phyloP scores from a whole-genome alignment of 805 yeast species.

The Brettanomyces bruxellensis region DNA sequence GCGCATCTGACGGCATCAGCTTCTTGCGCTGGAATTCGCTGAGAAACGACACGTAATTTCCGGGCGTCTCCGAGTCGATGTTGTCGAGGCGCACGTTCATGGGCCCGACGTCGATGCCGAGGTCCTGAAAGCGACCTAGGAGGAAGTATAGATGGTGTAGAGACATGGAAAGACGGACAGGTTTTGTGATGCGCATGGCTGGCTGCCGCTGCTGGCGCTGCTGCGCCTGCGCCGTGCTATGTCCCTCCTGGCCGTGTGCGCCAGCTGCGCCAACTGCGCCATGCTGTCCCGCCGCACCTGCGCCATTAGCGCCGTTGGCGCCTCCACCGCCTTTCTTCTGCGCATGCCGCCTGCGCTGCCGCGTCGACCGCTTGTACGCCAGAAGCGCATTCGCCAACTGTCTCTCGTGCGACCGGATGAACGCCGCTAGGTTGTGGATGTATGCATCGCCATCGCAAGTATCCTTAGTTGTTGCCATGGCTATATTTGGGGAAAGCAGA shows the following conservation, averaged over 20 bases:
- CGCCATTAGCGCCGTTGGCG: neutral
- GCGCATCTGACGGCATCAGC: slow-evolving; percentile 23
- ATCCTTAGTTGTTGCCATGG: slow-evolving; percentile 12
- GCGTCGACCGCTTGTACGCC: slow-evolving; percentile 26
- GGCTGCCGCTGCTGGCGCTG: neutral
- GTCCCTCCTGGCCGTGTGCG: too few relatives aligned
- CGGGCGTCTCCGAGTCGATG: slow-evolving; percentile 41
- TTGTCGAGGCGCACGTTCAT: slow-evolving; percentile 50
- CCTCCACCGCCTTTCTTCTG: neutral
- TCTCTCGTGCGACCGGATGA: slow-evolving; percentile 46
- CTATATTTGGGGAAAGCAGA: neutral
- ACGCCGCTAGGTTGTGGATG: slow-evolving; percentile 43
- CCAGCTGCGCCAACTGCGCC: too few relatives aligned
- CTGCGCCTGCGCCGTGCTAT: too few relatives aligned
- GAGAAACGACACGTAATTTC: slow-evolving; percentile 48
- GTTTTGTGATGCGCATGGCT: slow-evolving; percentile 24
- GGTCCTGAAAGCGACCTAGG: slow-evolving; percentile 44
- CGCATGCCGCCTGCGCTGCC: slow-evolving; percentile 8
- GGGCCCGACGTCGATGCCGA: slow-evolving; percentile 48
- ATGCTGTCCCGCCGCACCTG: neutral
- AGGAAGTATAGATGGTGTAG: slow-evolving; percentile 57
- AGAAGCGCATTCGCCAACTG: slow-evolving; percentile 51
- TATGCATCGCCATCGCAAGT: slow-evolving; percentile 50
- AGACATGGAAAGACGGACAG: slow-evolving; percentile 48
- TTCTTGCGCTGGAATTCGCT: slow-evolving; percentile 40